Base-by-base conservation (phyloP, 768 basidiomycete genomes). In the Podaxis rugospora region DNA sequence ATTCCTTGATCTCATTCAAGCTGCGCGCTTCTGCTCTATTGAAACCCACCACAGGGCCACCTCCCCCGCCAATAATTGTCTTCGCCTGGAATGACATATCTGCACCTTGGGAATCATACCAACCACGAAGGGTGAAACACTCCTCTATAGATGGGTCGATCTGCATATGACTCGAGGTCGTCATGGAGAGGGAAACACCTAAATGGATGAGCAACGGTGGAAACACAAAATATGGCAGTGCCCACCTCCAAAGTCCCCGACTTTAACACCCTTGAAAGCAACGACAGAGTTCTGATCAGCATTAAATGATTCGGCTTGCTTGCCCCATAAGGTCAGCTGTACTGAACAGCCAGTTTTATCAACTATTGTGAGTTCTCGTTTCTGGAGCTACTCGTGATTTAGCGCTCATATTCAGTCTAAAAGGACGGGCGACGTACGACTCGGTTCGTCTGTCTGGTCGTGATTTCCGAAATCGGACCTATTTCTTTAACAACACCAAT, bases 311-410 rank as follows among this genome's bases (percentile, higher is more conserved):
- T 98, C 93, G 0, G 96, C 96, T 71, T 93, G 90, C 71, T 90
- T 93, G 23, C 96, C 97, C 97, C 96, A 99, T 32, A 98, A 78
- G 2, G 96, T 99, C 65, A 98, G 71, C 36, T 93, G 84, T 42
- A 93, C 87, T 14, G 87, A 84, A 67, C 77, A 92, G 37, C 82
- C 82, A 5, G 93, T 89, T 62, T 83, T 83, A 71, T 99, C 96
- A 11, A 95, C 95, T 36, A 99, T 74, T 0, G 84, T 88, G 54
- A 99, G 75, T 47, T 99, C 96, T 49, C 96, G 88, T 73, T 98
- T 98, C 35, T 83, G 79, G 61, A 95, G 82, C 92, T 96, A 50
- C 65, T 16, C 55, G 51, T 46, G 62, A 21, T 37, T 62, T 16
- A 62, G 21, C 40, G 27, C 42, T 36, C 23, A 55, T 25, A 59